Evolutionary conservation across 192 early-diverging fungal genomes (phyloP), one percentile per base, ranked within the genome.

Genomic region (Spinellus fusiger): DNA sequence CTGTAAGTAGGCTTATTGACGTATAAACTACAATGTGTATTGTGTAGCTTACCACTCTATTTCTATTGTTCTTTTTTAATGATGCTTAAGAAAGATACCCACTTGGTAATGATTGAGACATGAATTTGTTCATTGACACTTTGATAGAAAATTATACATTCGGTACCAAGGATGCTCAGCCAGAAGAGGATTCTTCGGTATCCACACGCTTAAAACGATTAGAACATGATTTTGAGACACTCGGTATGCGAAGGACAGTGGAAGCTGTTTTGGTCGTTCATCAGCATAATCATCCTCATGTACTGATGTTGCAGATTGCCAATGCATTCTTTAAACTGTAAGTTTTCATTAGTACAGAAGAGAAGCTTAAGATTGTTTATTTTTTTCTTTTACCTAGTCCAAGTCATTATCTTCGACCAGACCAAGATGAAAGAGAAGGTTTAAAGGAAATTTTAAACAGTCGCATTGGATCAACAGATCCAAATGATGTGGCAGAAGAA

Each of bases 201-300:
- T 46, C 73, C 25, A 86, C 84, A 25, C 80, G 88, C 8, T 64
- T 90, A 46, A 63, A 66, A 22, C 64, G 85, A 25, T 71, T 89
- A 59, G 75, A 82, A 63, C 64, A 69, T 51, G 86, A 92, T 47
- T 91, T 84, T 69, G 79, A 81, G 18, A 67, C 62, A 31, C 66
- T 76, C 37, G 89, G 89, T 7, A 83, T 85, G 77, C 73, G 89
- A 52, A 58, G 71, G 18, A 85, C 84, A 8, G 89, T 92, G 10
- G 87, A 89, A 62, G 89, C 71, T 1, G 82, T 91, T 8, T 61
- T 92, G 23, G 78, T 91, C 1, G 86, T 91, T 34, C 89, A 92
- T 70, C 86, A 88, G 51, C 86, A 90, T 64, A 81, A 80, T 51
- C 87, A 89, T 71, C 89, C 89, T 12, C 89, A 91, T 57, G 86